phyloP scores from a whole-genome alignment of 139 green algal species.

The Chlamydomonas sp. region DNA sequence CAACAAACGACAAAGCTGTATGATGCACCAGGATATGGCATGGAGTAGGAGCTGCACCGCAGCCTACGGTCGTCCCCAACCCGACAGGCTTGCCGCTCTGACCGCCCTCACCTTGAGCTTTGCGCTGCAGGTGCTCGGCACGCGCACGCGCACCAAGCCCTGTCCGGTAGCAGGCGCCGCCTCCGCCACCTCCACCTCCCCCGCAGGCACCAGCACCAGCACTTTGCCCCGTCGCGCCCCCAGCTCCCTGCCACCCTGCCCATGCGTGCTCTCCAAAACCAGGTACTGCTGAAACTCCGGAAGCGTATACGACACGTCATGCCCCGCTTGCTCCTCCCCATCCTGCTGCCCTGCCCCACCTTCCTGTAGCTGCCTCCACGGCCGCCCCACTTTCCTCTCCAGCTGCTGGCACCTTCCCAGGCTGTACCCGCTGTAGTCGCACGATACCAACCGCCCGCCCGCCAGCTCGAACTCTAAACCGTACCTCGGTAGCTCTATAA shows the following conservation, averaged over 20 bases:
- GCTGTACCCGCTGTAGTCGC: constrained; percentile 37
- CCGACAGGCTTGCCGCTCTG: no score
- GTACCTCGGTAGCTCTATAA: constrained; percentile 59
- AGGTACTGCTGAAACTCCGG: constrained; percentile 64
- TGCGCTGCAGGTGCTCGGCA: no score
- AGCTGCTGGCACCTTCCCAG: constrained; percentile 5
- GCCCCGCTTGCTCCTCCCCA: no score
- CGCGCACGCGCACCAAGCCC: background rate
- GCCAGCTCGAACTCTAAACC: constrained; percentile 60
- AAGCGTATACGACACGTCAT: constrained; percentile 51
- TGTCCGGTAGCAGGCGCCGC: background rate
- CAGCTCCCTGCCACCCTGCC: background rate
- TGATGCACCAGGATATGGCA: no score
- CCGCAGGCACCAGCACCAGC: constrained; percentile 49
- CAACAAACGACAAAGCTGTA: no score
- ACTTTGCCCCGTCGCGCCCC: background rate
- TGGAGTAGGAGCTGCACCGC: no score
- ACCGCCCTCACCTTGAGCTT: no score
- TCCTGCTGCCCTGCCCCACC: no score
- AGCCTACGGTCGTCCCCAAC: no score
- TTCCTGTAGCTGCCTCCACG: no score
- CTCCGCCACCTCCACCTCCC: background rate
- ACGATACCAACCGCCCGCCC: background rate
- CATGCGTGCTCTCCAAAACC: constrained; percentile 47
- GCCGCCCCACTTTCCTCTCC: no score